Base-by-base conservation (phyloP, 371 early-diverging fungal genomes). In the Dinochytrium kinnereticum region DNA sequence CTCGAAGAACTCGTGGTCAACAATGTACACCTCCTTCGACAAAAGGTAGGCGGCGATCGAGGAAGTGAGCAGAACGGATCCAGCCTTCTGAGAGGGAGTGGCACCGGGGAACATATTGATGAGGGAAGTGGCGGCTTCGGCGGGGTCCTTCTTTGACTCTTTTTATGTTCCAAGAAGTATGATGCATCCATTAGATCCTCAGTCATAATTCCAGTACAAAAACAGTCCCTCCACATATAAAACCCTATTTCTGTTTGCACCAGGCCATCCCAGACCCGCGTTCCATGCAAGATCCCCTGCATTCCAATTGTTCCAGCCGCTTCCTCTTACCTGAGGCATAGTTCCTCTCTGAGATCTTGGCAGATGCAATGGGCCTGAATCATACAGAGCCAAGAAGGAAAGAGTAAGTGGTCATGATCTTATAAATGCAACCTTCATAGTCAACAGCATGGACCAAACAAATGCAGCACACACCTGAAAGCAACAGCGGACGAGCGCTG, bases 11-110 rank as follows among this genome's bases (percentile, higher is more conserved):
- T 98, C 97, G 79, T 93, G 95, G 84, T 97, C 97, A 78, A 96
- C 81, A 68, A 97, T 90, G 84, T 96, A 98, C 82, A 98, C 92
- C 85, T 97, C 98, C 90, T 98, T 96, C 77, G 96, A 92, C 79
- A 98, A 90, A 73, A 93, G 84, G 81, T 90, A 93, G 55, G 97
- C 92, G 55, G 96, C 91, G 69, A 93, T 83, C 77, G 95, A 94
- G 59, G 95, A 89, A 66, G 90, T 87, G 49, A 92, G 86, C 69
- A 95, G 92, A 79, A 96, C 88, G 77, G 92, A 94, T 71, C 91
- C 92, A 57, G 96, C 92, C 89, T 98, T 96, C 80, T 95, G 88
- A 69, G 92, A 90, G 71, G 95, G 78, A 65, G 90, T 90, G 81
- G 94, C 90, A 38, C 97, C 97, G 71, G 98, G 98, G 81, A 97